Evolutionary conservation across 2,329 filamentous ascomycete genomes (phyloP).

Genomic region (Penicillium nordicum): DNA sequence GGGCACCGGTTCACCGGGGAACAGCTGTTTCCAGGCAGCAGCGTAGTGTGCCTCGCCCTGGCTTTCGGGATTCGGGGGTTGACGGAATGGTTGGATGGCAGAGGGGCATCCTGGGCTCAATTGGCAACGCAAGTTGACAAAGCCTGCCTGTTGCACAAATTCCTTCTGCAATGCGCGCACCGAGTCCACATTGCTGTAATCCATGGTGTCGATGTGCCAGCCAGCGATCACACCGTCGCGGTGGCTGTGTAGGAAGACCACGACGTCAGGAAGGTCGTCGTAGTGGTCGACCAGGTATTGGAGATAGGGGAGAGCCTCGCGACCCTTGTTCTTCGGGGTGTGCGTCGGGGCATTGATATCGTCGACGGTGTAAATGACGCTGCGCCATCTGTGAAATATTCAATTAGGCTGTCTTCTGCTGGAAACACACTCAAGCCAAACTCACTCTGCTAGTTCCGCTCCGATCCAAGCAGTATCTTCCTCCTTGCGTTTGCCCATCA

Average conservation of each 20-base stretch:
- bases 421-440: not conserved
- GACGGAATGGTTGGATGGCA: constrained; percentile 25
- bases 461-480: constrained; percentile 49
- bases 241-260: constrained; percentile 57
- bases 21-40: constrained; percentile 25
- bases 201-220: constrained; percentile 58
- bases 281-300: constrained; percentile 49
- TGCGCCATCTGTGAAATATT: constrained; percentile 40
- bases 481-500: constrained; percentile 42
- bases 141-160: constrained; percentile 52
- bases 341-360: constrained; percentile 29
- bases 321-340: constrained; percentile 43
- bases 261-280: constrained; percentile 48
- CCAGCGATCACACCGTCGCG: constrained; percentile 43
- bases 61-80: constrained; percentile 21
- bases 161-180: constrained; percentile 50
- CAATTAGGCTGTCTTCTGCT: not conserved
- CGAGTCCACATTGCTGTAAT: constrained; percentile 53
- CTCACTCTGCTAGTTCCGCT: constrained; percentile 43
- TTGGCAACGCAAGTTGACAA: constrained; percentile 57
- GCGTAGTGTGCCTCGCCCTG: constrained; percentile 32
- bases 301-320: constrained; percentile 46
- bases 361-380: constrained; percentile 45
- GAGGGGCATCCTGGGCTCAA: constrained; percentile 34
- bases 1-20: constrained; percentile 39